These are phyloP conservation scores for Aquanectria penicillioides DNA, from an alignment of 2,329 filamentous ascomycete species.

Conservation along the genomic window DNA sequence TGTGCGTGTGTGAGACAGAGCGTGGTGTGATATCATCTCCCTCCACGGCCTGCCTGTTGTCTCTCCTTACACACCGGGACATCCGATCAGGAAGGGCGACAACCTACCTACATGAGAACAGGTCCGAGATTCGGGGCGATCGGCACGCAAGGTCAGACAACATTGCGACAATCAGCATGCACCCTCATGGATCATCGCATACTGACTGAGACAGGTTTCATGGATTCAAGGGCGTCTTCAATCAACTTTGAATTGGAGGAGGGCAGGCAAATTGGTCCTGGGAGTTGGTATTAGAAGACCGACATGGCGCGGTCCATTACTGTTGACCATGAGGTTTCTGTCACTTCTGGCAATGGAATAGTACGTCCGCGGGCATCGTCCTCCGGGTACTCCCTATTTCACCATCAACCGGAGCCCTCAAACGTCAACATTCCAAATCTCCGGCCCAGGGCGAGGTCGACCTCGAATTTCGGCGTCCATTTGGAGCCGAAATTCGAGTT, in stretches of 20 bases:
- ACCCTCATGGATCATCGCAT: too few relatives aligned
- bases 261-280: conserved; percentile 10
- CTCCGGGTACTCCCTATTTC: conserved; percentile 16
- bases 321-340: conserved; percentile 33
- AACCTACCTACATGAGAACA: conserved; percentile 22
- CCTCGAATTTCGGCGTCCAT: conserved; percentile 33
- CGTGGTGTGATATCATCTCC: not conserved
- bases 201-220: conserved; percentile 36
- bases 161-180: too few relatives aligned
- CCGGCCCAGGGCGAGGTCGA: conserved; percentile 37
- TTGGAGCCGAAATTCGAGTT: conserved; percentile 31
- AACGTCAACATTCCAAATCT: conserved; percentile 17
- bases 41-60: not conserved
- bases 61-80: not conserved
- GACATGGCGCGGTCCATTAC: conserved; percentile 38
- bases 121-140: conserved; percentile 25
- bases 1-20: too few relatives aligned
- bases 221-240: conserved; percentile 37
- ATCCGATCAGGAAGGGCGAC: not conserved
- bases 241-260: conserved; percentile 29
- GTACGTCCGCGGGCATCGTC: conserved; percentile 29
- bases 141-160: conserved; percentile 28
- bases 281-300: conserved; percentile 30
- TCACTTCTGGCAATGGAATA: conserved; percentile 34
- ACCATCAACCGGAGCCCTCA: conserved; percentile 6